A percentile compares a stretch with the other conserved stretches of the same genome.
Conservation (phyloP, 257 asterid genomes). For the Solanum habrochaites region DNA sequence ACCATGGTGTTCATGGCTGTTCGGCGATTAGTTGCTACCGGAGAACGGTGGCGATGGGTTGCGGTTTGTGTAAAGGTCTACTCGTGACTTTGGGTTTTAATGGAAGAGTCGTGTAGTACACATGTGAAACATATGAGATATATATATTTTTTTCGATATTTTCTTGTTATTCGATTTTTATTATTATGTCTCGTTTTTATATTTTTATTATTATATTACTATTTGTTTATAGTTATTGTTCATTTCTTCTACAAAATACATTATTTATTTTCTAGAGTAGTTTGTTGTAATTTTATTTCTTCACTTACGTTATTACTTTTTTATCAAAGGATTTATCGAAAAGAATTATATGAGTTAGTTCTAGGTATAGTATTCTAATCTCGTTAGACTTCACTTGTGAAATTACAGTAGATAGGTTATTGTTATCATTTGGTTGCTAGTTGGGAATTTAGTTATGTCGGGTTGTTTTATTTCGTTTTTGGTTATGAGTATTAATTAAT, state of each 20-base stretch:
- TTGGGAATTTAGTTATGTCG: not conserved
- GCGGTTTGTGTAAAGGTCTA: not conserved
- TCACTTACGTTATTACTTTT: not conserved
- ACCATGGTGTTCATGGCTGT: not conserved
- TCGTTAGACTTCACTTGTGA: not conserved
- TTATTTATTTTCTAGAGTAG: not conserved
- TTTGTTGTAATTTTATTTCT: too few species aligned
- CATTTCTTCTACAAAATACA: not conserved
- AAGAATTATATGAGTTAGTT: not conserved
- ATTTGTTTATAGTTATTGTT: too few species aligned
- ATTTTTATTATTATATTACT: too few species aligned
- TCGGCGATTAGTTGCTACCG: not conserved
- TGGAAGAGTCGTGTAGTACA: not conserved
- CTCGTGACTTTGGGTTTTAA: not conserved
- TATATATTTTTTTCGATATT: too few species aligned
- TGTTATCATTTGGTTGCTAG: not conserved
- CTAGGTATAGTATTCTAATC: rapidly evolving
- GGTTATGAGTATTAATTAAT: too few species aligned
- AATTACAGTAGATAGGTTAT: too few species aligned
- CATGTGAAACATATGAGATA: not conserved
- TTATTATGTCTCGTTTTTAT: too few species aligned
- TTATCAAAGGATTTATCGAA: too few species aligned
- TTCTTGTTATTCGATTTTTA: too few species aligned
- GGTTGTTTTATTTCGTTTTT: too few species aligned
- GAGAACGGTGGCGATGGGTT: not conserved